Evolutionary conservation across 352 stramenopile genomes (phyloP), one percentile per base, ranked within the genome.

Genomic region (Phytophthora colocasiae): DNA sequence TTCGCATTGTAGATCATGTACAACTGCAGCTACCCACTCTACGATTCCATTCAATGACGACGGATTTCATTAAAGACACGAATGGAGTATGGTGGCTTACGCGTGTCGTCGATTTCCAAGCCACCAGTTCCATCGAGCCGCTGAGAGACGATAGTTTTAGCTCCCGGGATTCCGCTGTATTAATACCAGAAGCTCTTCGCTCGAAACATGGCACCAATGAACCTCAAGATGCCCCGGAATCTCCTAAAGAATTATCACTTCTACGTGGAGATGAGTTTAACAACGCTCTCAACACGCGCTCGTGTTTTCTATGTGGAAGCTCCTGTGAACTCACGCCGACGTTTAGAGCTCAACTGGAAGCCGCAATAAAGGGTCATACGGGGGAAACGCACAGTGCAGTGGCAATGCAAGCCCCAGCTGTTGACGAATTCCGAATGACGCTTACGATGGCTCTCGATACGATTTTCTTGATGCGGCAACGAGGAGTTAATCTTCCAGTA

Each of bases 381-480:
- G 22, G 43, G n/a, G 64, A 53, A 17, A 47, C 41, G 32, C 52
- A 19, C 22, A 58, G 15, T 17, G 43, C n/a, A 1, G 46, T 64
- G 6, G 41, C 51, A 19, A 69, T 66, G 29, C 45, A 27, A 22
- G 14, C 80, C 22, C 65, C 73, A 11, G 64, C 68, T 22, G 36
- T 83, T 12, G 60, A 77, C 0, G 79, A 86, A 51, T 92, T 90
- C 45, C 71, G 82, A 24, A 91, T 95, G 85, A 94, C 83, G 8
- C 57, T 91, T 46, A 93, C 90, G 7, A 95, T 94, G 85, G 84
- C 78, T 1, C 53, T 84, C 4, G 75, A 90, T 3, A 92, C 85
- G 22, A 78, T 95, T 6, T 90, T 81, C 38, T 63, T 83, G 12
- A 69, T 93, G 36, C 78, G 85, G 6, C 83, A 93, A 43, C 83